These are phyloP conservation scores for Lactarius evosmus DNA, from an alignment of 768 basidiomycete genomes.

Conservation along the genomic window DNA sequence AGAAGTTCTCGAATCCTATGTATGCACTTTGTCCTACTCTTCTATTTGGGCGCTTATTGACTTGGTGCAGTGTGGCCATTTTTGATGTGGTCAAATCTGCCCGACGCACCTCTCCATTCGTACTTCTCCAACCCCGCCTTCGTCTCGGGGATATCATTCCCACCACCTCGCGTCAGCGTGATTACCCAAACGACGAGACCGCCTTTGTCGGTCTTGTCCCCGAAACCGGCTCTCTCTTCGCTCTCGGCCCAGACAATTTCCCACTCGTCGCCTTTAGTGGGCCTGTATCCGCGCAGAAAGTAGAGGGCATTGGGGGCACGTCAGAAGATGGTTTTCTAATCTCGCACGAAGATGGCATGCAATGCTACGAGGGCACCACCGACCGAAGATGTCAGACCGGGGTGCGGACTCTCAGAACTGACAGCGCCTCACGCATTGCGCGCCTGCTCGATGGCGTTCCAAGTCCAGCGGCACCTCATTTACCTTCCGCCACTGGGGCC, in stretches of 20 bases:
- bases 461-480: slow-evolving; percentile 5
- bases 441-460: slow-evolving; percentile 61
- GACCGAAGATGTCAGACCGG: slow-evolving; percentile 65
- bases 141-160: slow-evolving; percentile 71
- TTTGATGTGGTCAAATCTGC: slow-evolving; percentile 66
- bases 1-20: slow-evolving; percentile 63
- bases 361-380: slow-evolving; percentile 36
- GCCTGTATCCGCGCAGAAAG: slow-evolving; percentile 32
- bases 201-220: slow-evolving; percentile 82
- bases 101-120: slow-evolving; percentile 59
- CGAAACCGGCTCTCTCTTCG: slow-evolving; percentile 72
- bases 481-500: slow-evolving; percentile 29
- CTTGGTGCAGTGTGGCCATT: slow-evolving; percentile 64
- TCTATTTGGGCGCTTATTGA: background rate
- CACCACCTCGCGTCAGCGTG: slow-evolving; percentile 35
- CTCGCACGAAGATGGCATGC: slow-evolving; percentile 2
- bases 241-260: slow-evolving; percentile 77
- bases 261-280: slow-evolving; percentile 78
- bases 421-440: slow-evolving; percentile 40
- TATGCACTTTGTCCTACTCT: slow-evolving; percentile 37
- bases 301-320: slow-evolving; percentile 37
- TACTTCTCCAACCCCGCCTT: slow-evolving; percentile 84
- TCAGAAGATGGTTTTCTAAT: slow-evolving; percentile 2
- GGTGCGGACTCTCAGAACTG: slow-evolving; percentile 51
- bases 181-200: slow-evolving; percentile 52